Base-by-base conservation (phyloP, 441 rosid species). In the Euphorbia schlechtendalii region DNA sequence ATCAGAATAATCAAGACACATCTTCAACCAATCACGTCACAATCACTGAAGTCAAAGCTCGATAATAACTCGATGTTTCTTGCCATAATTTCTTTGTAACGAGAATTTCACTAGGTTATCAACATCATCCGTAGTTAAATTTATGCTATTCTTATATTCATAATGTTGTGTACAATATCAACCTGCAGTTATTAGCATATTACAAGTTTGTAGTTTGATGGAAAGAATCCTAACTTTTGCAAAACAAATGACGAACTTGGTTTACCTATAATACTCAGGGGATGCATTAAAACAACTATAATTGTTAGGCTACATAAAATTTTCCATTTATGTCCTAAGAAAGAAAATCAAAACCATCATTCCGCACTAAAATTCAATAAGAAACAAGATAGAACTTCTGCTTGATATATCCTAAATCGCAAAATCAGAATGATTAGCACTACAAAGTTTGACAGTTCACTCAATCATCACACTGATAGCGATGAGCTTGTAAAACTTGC, bases 21-120 rank as follows among this genome's bases (percentile, higher is more conserved):
- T 60, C 27, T 66, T 69, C 76, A 18, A 0, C 27, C 1, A 65
- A 72, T 13, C 57, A 67, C 10, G 64, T 69, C 4, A 69, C 72
- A 13, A 27, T 36, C 9, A 56, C 69, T 3, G 25, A 46, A 8
- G 27, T 54, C 4, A 51, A 52, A 27, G 41, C 45, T 13, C 61
- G 71, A 48, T 68, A 14, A 56, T 14, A 25, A 18, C 54, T 12
- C 0, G 8, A 59, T 34, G 5, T 59, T 53, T 53, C 14, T 49
- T 20, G 18, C 24, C 22, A 49, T 49, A 49, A n/a, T 49, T 22
- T 49, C 24, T 49, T n/a, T 20, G 18, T 49, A 20, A 49, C 5
- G 54, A 20, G 54, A 49, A 49, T 49, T n/a, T 49, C 9, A 1
- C 3, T 49, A 7, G 22, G 24, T 49, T 7, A 49, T 15, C 54